A percentile compares a stretch with the other conserved stretches of the same genome.
phyloP scores from a whole-genome alignment of 306 rosid genomes.

The Rosa persica region DNA sequence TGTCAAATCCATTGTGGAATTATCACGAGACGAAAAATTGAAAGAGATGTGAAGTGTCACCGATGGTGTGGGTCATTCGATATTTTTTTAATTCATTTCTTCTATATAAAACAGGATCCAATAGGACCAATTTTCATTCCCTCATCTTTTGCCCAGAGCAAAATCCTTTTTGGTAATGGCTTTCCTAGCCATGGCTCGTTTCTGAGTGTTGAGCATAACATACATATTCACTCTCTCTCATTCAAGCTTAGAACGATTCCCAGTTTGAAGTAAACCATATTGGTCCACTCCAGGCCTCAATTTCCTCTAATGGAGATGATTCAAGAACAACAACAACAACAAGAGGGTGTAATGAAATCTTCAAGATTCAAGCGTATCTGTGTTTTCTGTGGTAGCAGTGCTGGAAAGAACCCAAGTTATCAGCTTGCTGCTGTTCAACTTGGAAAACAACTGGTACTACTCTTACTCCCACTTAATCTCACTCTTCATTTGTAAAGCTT shows the following conservation, averaged over 20 bases:
- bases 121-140: slow-evolving; percentile 35
- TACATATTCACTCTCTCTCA: slow-evolving; percentile 29
- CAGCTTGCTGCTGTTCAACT: slow-evolving; percentile 81
- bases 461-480: background rate
- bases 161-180: slow-evolving; percentile 19
- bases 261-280: background rate
- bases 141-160: slow-evolving; percentile 13
- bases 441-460: slow-evolving; percentile 68
- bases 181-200: background rate
- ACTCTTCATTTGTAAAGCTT: background rate
- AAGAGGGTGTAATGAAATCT: slow-evolving; percentile 34
- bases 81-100: background rate
- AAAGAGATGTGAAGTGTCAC: slow-evolving; percentile 7
- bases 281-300: background rate
- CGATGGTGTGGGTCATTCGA: background rate
- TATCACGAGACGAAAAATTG: slow-evolving; percentile 33
- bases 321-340: slow-evolving; percentile 23
- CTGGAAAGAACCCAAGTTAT: slow-evolving; percentile 81
- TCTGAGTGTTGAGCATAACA: slow-evolving; percentile 11
- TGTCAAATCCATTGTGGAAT: background rate
- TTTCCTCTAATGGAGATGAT: slow-evolving; percentile 39
- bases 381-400: slow-evolving; percentile 91
- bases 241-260: background rate
- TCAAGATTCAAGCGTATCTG: slow-evolving; percentile 80
- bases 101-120: slow-evolving; percentile 35